Evolutionary conservation across 106 monocot species (phyloP), one percentile per base, ranked within the genome.

Genomic region (Dendrobium huoshanense): DNA sequence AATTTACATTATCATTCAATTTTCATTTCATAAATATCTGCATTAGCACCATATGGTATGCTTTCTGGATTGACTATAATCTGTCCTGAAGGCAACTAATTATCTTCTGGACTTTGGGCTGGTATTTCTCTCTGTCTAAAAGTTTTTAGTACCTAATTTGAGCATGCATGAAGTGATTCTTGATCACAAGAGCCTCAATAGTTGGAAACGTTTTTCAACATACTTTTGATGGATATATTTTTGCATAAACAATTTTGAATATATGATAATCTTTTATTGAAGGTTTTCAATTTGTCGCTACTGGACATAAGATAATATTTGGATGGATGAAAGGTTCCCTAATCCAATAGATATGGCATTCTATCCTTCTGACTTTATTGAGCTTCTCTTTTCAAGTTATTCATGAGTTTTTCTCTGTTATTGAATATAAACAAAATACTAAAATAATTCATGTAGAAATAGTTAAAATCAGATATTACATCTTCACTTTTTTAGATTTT

Each of bases 301-400:
- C n/a, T 5, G 10, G 9, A 33, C 16, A 33, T 2, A 33, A 13
- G 70, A 37, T 70, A 20, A 70, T 37, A 33, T 37, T 70, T 37
- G 33, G 33, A 70, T 37, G n/a, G 29, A 65, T 65, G 64, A 65
- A 65, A 1, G 22, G 24, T 65, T 65, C 64, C 3, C n/a, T 65
- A 65, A 25, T 65, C 64, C n/a, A 25, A 24, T 22, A 65, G n/a
- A 27, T 22, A 1, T 27, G 24, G 24, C 64, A 25, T 70, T 37
- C 10, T 37, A 37, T 33, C 70, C 15, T 16, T 16, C 1, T 70
- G 27, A 67, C 11, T 37, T 37, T 33, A n/a, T 70, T 70, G 37
- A 70, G 70, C 70, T 70, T 70, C 70, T 70, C 33, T 37, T 70
- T 37, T 15, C 33, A 70, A 37, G 11, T 70, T 70, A 70, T 70